These are phyloP conservation scores for Podaxis sp. DNA, from an alignment of 768 basidiomycete genomes.

Conservation along the genomic window DNA sequence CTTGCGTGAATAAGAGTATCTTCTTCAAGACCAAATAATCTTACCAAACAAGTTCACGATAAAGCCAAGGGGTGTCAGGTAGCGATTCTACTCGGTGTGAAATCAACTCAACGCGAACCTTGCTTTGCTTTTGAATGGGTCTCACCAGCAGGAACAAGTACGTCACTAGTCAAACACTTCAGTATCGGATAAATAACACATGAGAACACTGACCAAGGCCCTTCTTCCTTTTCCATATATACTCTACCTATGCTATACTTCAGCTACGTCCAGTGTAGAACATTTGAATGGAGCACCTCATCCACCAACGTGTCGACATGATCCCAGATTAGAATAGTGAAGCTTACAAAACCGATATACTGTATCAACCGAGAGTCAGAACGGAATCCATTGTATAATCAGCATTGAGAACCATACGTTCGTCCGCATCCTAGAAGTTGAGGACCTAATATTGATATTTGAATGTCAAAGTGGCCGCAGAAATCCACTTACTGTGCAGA, in stretches of 20 bases:
- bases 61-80: conserved; percentile 57
- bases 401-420: conserved; percentile 15
- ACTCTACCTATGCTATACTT: conserved; percentile 34
- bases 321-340: conserved; percentile 49
- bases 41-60: conserved; percentile 50
- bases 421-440: conserved; percentile 17
- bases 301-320: conserved; percentile 45
- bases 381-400: not conserved
- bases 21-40: not conserved
- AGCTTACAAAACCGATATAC: conserved; percentile 48
- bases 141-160: conserved; percentile 39
- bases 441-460: not conserved
- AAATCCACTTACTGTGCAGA: conserved; percentile 15
- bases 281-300: conserved; percentile 25
- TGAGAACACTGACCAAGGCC: conserved; percentile 32
- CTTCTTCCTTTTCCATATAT: conserved; percentile 48
- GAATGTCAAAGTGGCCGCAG: not conserved
- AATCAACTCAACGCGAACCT: not conserved
- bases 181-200: not conserved
- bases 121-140: not conserved
- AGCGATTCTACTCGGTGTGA: conserved; percentile 45
- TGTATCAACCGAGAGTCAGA: conserved; percentile 15
- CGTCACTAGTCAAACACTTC: conserved; percentile 22
- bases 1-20: not conserved
- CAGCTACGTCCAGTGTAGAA: not conserved